Percentiles rank a stretch among this genome's conserved stretches.
These are phyloP conservation scores for Zygoascus bituminiphila DNA, from an alignment of 805 yeast species.

Conservation along the genomic window DNA sequence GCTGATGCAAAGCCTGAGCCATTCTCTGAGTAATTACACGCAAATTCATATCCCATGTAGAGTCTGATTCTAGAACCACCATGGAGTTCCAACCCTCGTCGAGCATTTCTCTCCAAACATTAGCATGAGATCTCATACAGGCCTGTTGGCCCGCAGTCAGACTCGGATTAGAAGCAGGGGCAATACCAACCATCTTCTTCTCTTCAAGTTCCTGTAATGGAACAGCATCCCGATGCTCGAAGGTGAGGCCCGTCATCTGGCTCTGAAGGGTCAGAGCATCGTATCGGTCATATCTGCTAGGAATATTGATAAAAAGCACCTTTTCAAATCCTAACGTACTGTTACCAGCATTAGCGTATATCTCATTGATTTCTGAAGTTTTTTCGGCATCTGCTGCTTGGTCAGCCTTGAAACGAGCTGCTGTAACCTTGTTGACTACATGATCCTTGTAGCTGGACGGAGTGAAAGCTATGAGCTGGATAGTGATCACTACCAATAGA, in stretches of 20 bases:
- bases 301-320: conserved; percentile 10
- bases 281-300: conserved; percentile 7
- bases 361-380: not conserved
- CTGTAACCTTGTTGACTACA: not conserved
- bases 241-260: conserved; percentile 6
- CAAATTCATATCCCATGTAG: conserved; percentile 15
- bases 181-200: conserved; percentile 1
- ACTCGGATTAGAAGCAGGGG: not conserved
- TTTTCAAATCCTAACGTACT: conserved; percentile 13
- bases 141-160: conserved; percentile 1
- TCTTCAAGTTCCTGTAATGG: not conserved
- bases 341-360: conserved; percentile 3
- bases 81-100: conserved; percentile 7
- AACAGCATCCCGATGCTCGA: conserved; percentile 1
- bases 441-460: not conserved
- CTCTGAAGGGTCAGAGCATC: conserved; percentile 15
- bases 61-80: conserved; percentile 13
- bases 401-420: not conserved
- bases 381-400: not conserved
- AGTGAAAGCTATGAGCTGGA: not conserved
- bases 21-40: conserved; percentile 2
- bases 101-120: conserved; percentile 11
- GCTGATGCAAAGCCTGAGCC: conserved; percentile 3
- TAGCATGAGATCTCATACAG: conserved; percentile 12
- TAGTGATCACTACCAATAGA: not conserved